Percentiles rank a stretch among this genome's conserved stretches.
These are phyloP conservation scores for Penicillium brevicompactum DNA, from an alignment of 2,329 filamentous ascomycete species.

Conservation along the genomic window DNA sequence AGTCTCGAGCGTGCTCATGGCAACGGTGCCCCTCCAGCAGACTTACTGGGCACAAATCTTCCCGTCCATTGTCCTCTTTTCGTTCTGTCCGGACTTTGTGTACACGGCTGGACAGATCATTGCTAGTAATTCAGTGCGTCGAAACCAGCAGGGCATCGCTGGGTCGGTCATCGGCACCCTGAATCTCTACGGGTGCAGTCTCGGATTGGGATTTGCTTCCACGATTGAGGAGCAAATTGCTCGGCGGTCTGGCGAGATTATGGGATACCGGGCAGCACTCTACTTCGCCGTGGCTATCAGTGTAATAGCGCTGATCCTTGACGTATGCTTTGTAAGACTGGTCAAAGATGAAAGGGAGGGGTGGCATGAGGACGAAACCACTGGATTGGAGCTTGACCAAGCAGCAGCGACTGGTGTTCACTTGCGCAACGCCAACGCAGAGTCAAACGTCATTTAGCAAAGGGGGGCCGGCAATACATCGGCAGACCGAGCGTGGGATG, in stretches of 20 bases:
- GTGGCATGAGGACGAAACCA: constrained; percentile 26
- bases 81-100: constrained; percentile 53
- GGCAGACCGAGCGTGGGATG: constrained; percentile 7
- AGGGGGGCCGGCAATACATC: not conserved
- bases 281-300: constrained; percentile 36
- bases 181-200: constrained; percentile 46
- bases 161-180: constrained; percentile 53
- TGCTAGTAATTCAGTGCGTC: constrained; percentile 54
- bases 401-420: constrained; percentile 12
- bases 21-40: constrained; percentile 51
- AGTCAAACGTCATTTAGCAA: not conserved
- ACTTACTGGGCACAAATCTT: constrained; percentile 50
- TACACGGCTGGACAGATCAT: constrained; percentile 57
- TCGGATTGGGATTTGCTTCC: constrained; percentile 49
- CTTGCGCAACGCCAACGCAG: not conserved
- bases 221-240: constrained; percentile 38
- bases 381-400: constrained; percentile 15
- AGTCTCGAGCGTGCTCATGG: constrained; percentile 39
- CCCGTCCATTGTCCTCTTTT: constrained; percentile 37
- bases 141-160: constrained; percentile 55
- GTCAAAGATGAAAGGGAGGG: constrained; percentile 38
- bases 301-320: constrained; percentile 30
- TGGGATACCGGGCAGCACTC: constrained; percentile 35
- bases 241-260: constrained; percentile 9
- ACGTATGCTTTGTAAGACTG: constrained; percentile 33